Evolutionary conservation across 352 stramenopile genomes (phyloP), one percentile per base, ranked within the genome.

Genomic region (Pythium graminicola): DNA sequence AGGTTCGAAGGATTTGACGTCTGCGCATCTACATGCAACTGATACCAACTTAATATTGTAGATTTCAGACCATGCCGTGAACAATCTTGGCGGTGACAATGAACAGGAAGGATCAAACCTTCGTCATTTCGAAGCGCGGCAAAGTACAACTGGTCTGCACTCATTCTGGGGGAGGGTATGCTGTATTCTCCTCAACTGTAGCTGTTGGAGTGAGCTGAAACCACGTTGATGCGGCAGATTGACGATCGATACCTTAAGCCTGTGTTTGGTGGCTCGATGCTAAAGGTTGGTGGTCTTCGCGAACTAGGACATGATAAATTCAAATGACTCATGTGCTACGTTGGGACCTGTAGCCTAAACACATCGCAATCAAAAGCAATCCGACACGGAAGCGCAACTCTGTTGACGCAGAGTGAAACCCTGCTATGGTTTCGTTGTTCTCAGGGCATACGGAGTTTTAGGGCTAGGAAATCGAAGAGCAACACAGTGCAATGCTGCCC

Each of bases 241-340:
- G 77, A 88, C 26, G 73, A 86, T 28, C 69, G 62, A 32, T 88
- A 86, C 43, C 62, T 88, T 41, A 85, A 88, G 54, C 77, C 77
- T 4, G 33, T 84, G 8, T 86, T 88, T 56, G 75, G 77, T 1
- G 77, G 75, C 14, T 76, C 70, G 3, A 54, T 52, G 23, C 60
- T 61, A 20, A 64, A 72, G 62, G 55, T 65, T 10, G 6, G 23
- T n/a, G 8, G 43, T 20, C 4, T 4, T 50, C 3, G 6, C 39
- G 7, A 26, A 8, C 26, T 14, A 14, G 24, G 8, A 22, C n/a
- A 19, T 11, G 14, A 22, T 36, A 36, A 13, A 14, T 1, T 11
- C 17, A 31, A 17, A 17, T 9, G 11, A 10, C 11, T 45, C 42
- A 14, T 27, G 11, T 28, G 6, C 3, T 46, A 16, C 6, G 29